Percentiles rank a stretch among this genome's conserved stretches.
These are phyloP conservation scores for Ananas comosus DNA, from an alignment of 176 grass and related monocot genomes.

Conservation along the genomic window DNA sequence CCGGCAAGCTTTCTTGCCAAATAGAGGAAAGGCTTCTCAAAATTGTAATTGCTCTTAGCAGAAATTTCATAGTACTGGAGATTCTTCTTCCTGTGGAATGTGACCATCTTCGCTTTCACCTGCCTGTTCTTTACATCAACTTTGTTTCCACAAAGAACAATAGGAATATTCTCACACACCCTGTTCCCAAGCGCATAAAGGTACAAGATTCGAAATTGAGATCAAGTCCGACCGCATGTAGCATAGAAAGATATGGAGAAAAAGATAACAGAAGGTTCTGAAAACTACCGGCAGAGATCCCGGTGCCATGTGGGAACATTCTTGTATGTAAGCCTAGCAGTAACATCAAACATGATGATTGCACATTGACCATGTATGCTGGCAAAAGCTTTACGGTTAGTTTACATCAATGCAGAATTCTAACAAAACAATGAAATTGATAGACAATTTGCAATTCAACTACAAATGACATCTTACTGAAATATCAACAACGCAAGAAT, in stretches of 20 bases:
- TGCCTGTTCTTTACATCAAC: constrained; percentile 37
- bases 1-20: constrained; percentile 38
- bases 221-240: not conserved
- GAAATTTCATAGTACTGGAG: constrained; percentile 43
- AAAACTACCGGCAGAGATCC: constrained; percentile 20
- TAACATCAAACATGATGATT: constrained; percentile 43
- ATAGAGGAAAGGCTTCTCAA: constrained; percentile 17
- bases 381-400: not conserved
- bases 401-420: not conserved
- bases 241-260: not conserved
- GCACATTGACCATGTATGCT: constrained; percentile 45
- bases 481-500: not conserved
- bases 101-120: constrained; percentile 38
- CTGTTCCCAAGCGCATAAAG: constrained; percentile 2
- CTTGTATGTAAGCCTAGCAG: constrained; percentile 34
- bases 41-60: constrained; percentile 36
- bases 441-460: not conserved
- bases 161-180: constrained; percentile 38
- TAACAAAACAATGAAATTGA: not conserved
- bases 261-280: not conserved
- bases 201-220: not conserved
- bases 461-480: not conserved
- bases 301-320: constrained; percentile 44
- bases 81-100: constrained; percentile 46
- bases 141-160: constrained; percentile 40